A percentile compares a stretch with the other conserved stretches of the same genome.
These are phyloP conservation scores for Clitopilus passeckerianus DNA, from an alignment of 768 basidiomycete genomes.

Conservation along the genomic window DNA sequence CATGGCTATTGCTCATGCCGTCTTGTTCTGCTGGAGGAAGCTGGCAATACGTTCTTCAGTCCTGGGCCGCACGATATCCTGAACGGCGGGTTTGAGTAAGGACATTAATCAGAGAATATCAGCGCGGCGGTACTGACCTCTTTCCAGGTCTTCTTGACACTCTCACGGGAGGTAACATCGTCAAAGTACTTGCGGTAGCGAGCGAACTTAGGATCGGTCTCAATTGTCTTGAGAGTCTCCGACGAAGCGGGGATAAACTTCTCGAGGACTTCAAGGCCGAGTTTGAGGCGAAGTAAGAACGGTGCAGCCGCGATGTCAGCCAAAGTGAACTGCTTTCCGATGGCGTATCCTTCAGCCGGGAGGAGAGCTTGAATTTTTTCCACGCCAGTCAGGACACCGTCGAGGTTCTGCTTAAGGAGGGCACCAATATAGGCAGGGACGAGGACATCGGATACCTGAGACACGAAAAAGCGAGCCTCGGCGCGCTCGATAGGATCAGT, in stretches of 20 bases:
- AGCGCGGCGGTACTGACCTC: background rate
- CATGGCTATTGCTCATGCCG: too few species aligned
- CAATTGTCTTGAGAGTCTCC: constrained; percentile 35
- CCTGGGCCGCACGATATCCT: too few species aligned
- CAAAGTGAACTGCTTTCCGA: constrained; percentile 44
- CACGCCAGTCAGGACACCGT: constrained; percentile 32
- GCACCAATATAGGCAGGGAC: constrained; percentile 30
- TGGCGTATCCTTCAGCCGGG: constrained; percentile 34
- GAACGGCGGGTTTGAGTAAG: too few species aligned
- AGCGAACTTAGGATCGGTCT: constrained; percentile 38
- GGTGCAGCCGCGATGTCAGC: constrained; percentile 61
- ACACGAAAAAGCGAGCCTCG: constrained; percentile 58
- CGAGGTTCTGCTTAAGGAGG: constrained; percentile 31
- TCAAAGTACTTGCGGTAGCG: constrained; percentile 43
- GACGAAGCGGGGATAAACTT: constrained; percentile 34
- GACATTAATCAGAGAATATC: too few species aligned
- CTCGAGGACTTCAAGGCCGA: constrained; percentile 31
- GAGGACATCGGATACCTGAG: constrained; percentile 44
- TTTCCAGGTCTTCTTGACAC: constrained; percentile 43
- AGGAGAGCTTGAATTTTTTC: constrained; percentile 47
- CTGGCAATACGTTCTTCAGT: too few species aligned
- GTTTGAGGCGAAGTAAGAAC: constrained; percentile 48
- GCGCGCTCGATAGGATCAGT: constrained; percentile 52
- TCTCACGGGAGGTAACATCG: constrained; percentile 44
- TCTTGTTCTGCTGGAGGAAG: too few species aligned